Evolutionary conservation across 1,139 yeast genomes (phyloP).

Genomic region (Saccharomycopsis phalli): DNA sequence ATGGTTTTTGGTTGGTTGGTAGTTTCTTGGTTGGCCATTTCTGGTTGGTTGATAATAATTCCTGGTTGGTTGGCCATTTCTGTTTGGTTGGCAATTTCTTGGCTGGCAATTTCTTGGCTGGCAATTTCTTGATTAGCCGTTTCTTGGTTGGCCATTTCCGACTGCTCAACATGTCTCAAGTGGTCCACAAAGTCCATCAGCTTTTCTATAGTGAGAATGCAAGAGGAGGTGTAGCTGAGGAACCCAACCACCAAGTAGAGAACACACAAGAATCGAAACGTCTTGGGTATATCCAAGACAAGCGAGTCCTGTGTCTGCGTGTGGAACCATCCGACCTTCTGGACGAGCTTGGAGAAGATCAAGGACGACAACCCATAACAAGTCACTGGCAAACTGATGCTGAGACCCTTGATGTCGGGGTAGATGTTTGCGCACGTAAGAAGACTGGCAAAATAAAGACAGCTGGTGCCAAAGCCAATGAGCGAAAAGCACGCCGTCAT

Average conservation of each 20-base stretch:
- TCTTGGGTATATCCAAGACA: conserved; percentile 34
- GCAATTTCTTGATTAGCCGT: conserved; percentile 21
- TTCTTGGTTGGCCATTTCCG: conserved; percentile 25
- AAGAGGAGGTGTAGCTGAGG: conserved; percentile 53
- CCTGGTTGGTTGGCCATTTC: no score
- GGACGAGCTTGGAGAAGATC: conserved; percentile 33
- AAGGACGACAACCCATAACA: conserved; percentile 78
- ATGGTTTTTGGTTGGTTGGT: background rate
- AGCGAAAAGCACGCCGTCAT: conserved; percentile 35
- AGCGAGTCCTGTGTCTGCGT: conserved; percentile 21
- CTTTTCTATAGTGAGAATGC: conserved; percentile 55
- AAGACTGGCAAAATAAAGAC: conserved; percentile 68
- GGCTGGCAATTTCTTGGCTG: conserved; percentile 9
- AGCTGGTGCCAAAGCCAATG: conserved; percentile 76
- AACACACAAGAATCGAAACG: conserved; percentile 50
- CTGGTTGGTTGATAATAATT: conserved; percentile 23
- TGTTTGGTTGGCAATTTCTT: conserved; percentile 13
- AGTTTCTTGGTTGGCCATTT: conserved; percentile 23
- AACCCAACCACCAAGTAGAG: conserved; percentile 49
- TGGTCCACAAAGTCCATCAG: conserved; percentile 32
- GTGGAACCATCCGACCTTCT: conserved; percentile 32
- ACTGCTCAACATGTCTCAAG: background rate
- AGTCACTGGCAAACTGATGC: conserved; percentile 82
- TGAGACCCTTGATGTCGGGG: conserved; percentile 65
- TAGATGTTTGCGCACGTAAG: conserved; percentile 78